Percentiles rank a stretch among this genome's conserved stretches.
Conservation (phyloP, 2,329 filamentous ascomycete genomes). For the Blastomyces silverae region DNA sequence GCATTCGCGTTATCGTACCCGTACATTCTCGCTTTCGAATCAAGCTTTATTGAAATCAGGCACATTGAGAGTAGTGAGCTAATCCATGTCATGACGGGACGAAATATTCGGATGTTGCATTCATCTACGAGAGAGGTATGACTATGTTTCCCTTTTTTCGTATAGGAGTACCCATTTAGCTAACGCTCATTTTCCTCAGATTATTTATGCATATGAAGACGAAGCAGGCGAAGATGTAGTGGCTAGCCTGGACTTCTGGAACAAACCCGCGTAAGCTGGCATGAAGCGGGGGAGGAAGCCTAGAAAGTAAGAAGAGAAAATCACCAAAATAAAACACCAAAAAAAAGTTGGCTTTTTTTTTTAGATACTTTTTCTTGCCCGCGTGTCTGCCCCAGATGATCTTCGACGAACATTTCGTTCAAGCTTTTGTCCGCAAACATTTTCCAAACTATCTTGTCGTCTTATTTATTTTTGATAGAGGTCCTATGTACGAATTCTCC, state of each 20-base stretch:
- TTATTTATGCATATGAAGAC: conserved; percentile 95
- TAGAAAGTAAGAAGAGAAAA: conserved; percentile 2
- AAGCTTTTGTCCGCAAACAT: neutral
- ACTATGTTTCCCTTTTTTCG: neutral
- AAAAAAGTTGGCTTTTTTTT: conserved; percentile 8
- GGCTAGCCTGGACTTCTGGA: conserved; percentile 96
- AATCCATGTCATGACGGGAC: conserved; percentile 92
- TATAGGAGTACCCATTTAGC: neutral
- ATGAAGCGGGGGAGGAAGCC: conserved; percentile 1
- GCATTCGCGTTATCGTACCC: conserved; percentile 92
- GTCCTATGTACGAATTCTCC: neutral
- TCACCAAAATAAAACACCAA: neutral
- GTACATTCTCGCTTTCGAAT: conserved; percentile 94
- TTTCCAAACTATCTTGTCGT: neutral
- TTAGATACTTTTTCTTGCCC: conserved; percentile 3
- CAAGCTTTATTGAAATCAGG: conserved; percentile 93
- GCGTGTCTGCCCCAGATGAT: neutral
- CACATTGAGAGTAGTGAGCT: conserved; percentile 86
- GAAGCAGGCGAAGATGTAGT: conserved; percentile 89
- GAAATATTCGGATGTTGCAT: conserved; percentile 96
- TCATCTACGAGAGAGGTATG: conserved; percentile 89
- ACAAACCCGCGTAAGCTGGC: conserved; percentile 38
- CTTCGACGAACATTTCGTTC: neutral
- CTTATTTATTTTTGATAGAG: conserved; percentile 3
- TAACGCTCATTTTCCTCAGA: conserved; percentile 51